Base-by-base conservation (phyloP, 208 protist genomes). In the Spongospora subterranea region DNA sequence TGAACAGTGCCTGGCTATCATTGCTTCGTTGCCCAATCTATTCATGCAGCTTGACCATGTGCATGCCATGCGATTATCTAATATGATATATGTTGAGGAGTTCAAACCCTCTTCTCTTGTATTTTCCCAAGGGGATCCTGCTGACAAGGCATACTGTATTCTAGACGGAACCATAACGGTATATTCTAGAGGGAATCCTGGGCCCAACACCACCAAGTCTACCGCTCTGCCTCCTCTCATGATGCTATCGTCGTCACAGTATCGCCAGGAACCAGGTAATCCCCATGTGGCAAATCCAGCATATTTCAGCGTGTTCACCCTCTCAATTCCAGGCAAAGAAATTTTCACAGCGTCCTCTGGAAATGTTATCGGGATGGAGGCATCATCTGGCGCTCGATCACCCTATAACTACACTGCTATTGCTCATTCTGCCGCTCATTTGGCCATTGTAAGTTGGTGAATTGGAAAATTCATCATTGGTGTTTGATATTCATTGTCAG, bases 121-220 rank as follows among this genome's bases (percentile, higher is more conserved):
- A 60, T 29, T 60, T 6, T 29, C 50, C 6, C 50, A 60, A 60
- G 50, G 50, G 6, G 6, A 6, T 60, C 6, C 24, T 29, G 50
- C 50, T 29, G 50, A 60, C 24, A 60, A 60, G 24, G 50, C 50
- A 60, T 60, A 60, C 24, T 60, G 50, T 60, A 60, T 60, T 60
- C 50, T 60, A 60, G 6, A 6, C 24, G 50, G 50, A 60, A 29
- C 50, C 6, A 29, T 60, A 60, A 29, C 50, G 6, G 6, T 60
- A 60, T 60, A 60, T 60, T 60, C 50, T 29, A 60, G 50, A 60
- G n/a, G n/a, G n/a, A n/a, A n/a, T n/a, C n/a, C n/a, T n/a, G n/a
- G n/a, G 6, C 50, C 24, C 50, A 60, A 60, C 50, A 60, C 24
- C 6, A 60, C 24, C 50, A 6, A 60, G n/a, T 60, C 50, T 60